Evolutionary conservation across 441 rosid species (phyloP), one percentile per base, ranked within the genome.

Genomic region (Bruguiera hainesii): DNA sequence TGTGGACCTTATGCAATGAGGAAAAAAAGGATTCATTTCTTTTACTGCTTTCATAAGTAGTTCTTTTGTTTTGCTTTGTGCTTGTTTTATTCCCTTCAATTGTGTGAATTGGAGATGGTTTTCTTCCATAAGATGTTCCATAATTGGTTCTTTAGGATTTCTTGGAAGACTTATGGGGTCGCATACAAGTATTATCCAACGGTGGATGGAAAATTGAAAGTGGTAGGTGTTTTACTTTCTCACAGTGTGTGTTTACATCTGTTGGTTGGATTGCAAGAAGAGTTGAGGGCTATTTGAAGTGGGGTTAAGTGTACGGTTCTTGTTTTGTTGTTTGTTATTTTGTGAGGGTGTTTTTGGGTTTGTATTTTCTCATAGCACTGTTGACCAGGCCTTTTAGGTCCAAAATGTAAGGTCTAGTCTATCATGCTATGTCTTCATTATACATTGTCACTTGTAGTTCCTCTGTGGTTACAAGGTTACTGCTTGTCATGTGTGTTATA

Each of bases 131-230:
- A 64, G 46, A 23, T 53, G 58, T 21, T 50, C 9, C 21, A 3
- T 51, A 52, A 18, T 16, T 68, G 42, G 71, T 60, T 73, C 23
- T 66, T 74, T 83, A 96, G 99, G 98, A 96, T 76, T 90, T 93
- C 71, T 80, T 96, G 90, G 99, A 96, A 85, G 99, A 91, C 82
- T 76, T 96, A 56, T 93, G 90, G 94, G 87, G 62, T 68, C 84
- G 93, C 64, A 83, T 87, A 79, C 96, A 93, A 78, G 79, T 70
- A 67, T 81, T 88, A 60, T 90, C 91, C 69, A 81, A 78, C 73
- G 87, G 78, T 79, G 98, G 92, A 75, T 96, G 99, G 99, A 96
- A 89, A 79, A 77, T 90, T 73, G 95, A 89, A 33, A 96, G 99
- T 76, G 98, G 98, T 93, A 84, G 75, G 62, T 76, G 42, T 31